Base-by-base conservation (phyloP, 495 filamentous ascomycete species). In the Neurospora sp. region DNA sequence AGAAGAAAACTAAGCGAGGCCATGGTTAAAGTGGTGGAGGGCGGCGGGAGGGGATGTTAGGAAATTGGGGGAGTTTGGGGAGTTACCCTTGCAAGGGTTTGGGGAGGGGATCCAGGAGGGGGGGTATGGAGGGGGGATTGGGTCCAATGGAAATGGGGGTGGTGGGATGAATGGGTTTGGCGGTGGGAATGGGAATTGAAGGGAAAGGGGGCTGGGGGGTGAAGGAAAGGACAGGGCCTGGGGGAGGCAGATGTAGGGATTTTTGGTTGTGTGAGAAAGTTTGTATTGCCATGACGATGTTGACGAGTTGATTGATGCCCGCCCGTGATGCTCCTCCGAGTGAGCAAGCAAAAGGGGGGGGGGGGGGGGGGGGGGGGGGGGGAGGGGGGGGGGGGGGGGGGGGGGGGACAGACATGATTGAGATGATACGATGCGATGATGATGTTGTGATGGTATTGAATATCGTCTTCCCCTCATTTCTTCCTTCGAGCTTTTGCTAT, bases 1-100 rank as follows among this genome's bases (percentile, higher is more conserved):
- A 87, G 91, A 75, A 83, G 92, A 77, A 90, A 89, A 83, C 78
- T 97, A 74, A 90, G 88, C 74, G 89, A 94, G 79, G 90, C 89
- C 48, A 91, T 93, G 35, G 78, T 91, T 68, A 86, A 88, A 77
- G 93, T 90, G 45, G 89, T 97, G 16, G 81, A 87, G 73, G 73
- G 93, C 90, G 40, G 92, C 90, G 3, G 95, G 95, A 0, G 95
- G 93, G 6, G 93, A 97, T 81, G 83, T 87, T 7, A 76, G 80
- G n/a, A 81, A 82, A 75, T 69, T 87, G 74, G 75, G 78, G 68
- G 78, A 80, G 72, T 71, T 79, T 70, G 80, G 81, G 31, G 31
- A 35, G 31, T 35, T 35, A 35, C 31, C 31, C 5, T 35, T 35
- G 31, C 4, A 35, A 35, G 31, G 31, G 31, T 35, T 35, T 35